Percentiles rank a stretch among this genome's conserved stretches.
These are phyloP conservation scores for Plasmodium inui DNA, from an alignment of 169 alveolate species.

Conservation along the genomic window DNA sequence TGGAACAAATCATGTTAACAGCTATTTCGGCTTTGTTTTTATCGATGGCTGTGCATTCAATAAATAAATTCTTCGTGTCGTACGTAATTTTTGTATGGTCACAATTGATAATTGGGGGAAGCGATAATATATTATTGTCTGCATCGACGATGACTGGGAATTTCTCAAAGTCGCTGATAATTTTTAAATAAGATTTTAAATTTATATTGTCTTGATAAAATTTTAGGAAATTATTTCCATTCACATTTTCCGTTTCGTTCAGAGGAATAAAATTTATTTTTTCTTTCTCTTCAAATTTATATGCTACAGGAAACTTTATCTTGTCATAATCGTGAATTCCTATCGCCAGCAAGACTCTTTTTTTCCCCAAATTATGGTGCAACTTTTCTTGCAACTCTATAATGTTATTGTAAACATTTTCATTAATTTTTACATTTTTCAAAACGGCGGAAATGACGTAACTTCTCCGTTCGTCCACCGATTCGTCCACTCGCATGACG, in stretches of 20 bases:
- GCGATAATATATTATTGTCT: conserved; percentile 93
- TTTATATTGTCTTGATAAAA: conserved; percentile 61
- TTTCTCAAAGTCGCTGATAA: conserved; percentile 82
- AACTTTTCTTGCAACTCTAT: conserved; percentile 97
- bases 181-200: conserved; percentile 92
- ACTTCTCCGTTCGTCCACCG: conserved; percentile 71
- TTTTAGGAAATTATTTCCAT: conserved; percentile 26
- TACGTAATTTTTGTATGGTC: conserved; percentile 95
- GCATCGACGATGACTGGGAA: conserved; percentile 95
- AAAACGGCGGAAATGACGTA: conserved; percentile 96
- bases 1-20: conserved; percentile 62
- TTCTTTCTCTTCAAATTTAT: conserved; percentile 91
- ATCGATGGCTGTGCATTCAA: conserved; percentile 97
- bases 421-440: conserved; percentile 92
- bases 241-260: conserved; percentile 89
- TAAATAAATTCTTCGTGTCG: conserved; percentile 94
- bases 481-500: conserved; percentile 19
- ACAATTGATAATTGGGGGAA: conserved; percentile 99
- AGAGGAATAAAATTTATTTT: conserved; percentile 94
- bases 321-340: conserved; percentile 97
- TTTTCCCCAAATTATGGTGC: conserved; percentile 97
- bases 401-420: conserved; percentile 92
- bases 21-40: conserved; percentile 76
- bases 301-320: conserved; percentile 92
- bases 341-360: conserved; percentile 94